phyloP scores from a whole-genome alignment of 73 alveolate genomes.

The Paramecium caudatum region DNA sequence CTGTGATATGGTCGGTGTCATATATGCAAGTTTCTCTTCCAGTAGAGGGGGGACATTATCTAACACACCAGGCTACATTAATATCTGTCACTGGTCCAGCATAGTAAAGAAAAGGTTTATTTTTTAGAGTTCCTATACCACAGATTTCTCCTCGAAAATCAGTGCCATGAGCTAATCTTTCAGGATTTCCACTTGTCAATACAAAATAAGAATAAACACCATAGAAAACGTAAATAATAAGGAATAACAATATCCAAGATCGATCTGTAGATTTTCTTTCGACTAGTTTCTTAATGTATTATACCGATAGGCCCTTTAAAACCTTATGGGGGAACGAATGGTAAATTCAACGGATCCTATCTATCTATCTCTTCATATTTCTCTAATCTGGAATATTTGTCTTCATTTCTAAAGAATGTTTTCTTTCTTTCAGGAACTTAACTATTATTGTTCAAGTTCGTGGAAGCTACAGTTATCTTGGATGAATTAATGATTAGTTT shows the following conservation, averaged over 20 bases:
- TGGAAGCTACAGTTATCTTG: slow-evolving; percentile 37
- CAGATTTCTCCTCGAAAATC: slow-evolving; percentile 78
- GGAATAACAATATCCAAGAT: slow-evolving; percentile 44
- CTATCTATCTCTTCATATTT: slow-evolving; percentile 68
- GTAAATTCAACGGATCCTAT: slow-evolving; percentile 61
- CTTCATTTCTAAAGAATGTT: slow-evolving; percentile 56
- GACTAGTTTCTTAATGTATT: slow-evolving; percentile 5
- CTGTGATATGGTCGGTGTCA: slow-evolving; percentile 64
- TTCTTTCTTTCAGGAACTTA: slow-evolving; percentile 34
- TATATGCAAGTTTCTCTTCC: slow-evolving; percentile 68
- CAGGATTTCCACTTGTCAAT: slow-evolving; percentile 66
- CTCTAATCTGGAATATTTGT: slow-evolving; percentile 70
- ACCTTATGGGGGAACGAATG: slow-evolving; percentile 73
- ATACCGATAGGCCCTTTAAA: slow-evolving; percentile 76
- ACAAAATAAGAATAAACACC: slow-evolving; percentile 60
- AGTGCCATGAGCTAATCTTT: slow-evolving; percentile 71
- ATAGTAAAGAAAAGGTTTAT: slow-evolving; percentile 67
- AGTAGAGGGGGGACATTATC: slow-evolving; percentile 70
- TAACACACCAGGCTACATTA: slow-evolving; percentile 70
- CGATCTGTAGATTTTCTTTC: slow-evolving; percentile 71
- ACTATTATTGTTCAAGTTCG: slow-evolving; percentile 8
- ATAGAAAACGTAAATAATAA: slow-evolving; percentile 37
- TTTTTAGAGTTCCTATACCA: slow-evolving; percentile 64
- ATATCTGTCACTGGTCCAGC: slow-evolving; percentile 71
- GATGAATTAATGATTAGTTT: slow-evolving; percentile 24